Evolutionary conservation across 2,329 filamentous ascomycete genomes (phyloP).

Genomic region (Aspergillaceae sp.): DNA sequence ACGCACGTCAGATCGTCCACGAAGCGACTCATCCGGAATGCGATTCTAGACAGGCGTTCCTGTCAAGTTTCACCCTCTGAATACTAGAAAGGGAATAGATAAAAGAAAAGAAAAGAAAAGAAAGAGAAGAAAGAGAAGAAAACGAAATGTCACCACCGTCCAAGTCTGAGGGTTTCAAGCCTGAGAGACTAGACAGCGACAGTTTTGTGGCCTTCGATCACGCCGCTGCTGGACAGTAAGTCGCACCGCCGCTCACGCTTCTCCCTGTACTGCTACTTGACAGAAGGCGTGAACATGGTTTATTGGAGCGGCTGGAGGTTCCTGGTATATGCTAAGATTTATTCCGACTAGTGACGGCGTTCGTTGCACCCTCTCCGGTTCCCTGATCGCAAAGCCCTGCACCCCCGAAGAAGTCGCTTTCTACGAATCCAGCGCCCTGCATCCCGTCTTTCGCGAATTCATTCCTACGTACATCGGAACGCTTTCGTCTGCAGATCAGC

Average conservation of each 20-base stretch:
- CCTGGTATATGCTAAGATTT: neutral
- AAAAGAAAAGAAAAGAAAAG: neutral
- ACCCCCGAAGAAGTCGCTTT: constrained; percentile 78
- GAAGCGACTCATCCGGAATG: constrained; percentile 11
- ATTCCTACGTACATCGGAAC: constrained; percentile 83
- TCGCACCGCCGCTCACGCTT: constrained; percentile 4
- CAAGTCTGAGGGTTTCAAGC: constrained; percentile 24
- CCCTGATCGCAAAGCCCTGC: constrained; percentile 90
- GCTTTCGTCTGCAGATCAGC: constrained; percentile 55
- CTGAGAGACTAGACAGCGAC: constrained; percentile 28
- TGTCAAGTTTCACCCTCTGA: neutral
- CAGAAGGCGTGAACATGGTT: no score
- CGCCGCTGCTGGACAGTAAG: constrained; percentile 44
- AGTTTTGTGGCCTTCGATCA: constrained; percentile 39
- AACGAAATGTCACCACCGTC: constrained; percentile 25
- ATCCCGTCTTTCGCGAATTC: constrained; percentile 66
- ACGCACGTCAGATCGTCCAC: neutral
- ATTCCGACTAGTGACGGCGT: constrained; percentile 65
- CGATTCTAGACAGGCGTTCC: constrained; percentile 2
- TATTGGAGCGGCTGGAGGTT: no score
- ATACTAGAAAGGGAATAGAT: neutral
- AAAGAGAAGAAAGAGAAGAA: neutral
- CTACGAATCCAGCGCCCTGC: constrained; percentile 65
- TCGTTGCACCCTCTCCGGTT: constrained; percentile 71
- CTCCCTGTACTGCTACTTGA: no score